Conservation (phyloP, 2,329 filamentous ascomycete genomes). For the Diaporthe vexans region DNA sequence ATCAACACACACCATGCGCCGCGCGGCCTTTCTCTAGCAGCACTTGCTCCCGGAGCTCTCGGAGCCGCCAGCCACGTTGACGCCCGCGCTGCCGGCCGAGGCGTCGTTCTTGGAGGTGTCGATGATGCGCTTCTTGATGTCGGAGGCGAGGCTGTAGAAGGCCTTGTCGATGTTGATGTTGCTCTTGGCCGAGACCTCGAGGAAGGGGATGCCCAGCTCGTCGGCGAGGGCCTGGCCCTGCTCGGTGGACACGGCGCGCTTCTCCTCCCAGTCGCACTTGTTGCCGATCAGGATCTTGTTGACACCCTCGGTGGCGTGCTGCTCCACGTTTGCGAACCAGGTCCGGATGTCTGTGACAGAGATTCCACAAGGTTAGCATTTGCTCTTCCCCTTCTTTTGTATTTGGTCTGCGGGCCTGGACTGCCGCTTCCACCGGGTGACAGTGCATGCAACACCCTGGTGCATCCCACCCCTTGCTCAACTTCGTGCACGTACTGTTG, state of each 20-base stretch:
- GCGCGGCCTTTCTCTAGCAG: slow-evolving; percentile 69
- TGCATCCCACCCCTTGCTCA: background rate
- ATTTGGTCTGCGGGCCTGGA: background rate
- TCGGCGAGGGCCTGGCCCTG: slow-evolving; percentile 93
- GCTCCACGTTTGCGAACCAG: slow-evolving; percentile 99
- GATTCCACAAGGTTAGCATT: slow-evolving; percentile 8
- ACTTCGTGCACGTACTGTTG: slow-evolving; percentile 76
- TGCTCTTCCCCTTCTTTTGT: background rate
- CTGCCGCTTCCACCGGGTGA: slow-evolving; percentile 42
- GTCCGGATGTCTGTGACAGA: slow-evolving; percentile 87
- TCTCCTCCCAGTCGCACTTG: slow-evolving; percentile 99
- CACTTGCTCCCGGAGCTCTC: slow-evolving; percentile 77
- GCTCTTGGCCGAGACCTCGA: slow-evolving; percentile 98
- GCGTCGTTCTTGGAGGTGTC: slow-evolving; percentile 87
- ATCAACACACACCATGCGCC: background rate
- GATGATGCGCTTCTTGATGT: slow-evolving; percentile 99
- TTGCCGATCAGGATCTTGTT: slow-evolving; percentile 99
- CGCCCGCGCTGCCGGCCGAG: slow-evolving; percentile 66
- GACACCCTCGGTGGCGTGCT: slow-evolving; percentile 97
- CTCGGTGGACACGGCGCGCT: slow-evolving; percentile 93
- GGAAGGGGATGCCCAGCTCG: slow-evolving; percentile 97
- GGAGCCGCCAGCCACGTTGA: slow-evolving; percentile 77
- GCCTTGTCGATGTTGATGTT: slow-evolving; percentile 99
- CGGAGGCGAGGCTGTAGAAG: slow-evolving; percentile 93
- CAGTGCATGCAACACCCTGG: background rate